A percentile compares a stretch with the other conserved stretches of the same genome.
Evolutionary conservation across 495 filamentous ascomycete genomes (phyloP).

Genomic region (Neurospora terricola): DNA sequence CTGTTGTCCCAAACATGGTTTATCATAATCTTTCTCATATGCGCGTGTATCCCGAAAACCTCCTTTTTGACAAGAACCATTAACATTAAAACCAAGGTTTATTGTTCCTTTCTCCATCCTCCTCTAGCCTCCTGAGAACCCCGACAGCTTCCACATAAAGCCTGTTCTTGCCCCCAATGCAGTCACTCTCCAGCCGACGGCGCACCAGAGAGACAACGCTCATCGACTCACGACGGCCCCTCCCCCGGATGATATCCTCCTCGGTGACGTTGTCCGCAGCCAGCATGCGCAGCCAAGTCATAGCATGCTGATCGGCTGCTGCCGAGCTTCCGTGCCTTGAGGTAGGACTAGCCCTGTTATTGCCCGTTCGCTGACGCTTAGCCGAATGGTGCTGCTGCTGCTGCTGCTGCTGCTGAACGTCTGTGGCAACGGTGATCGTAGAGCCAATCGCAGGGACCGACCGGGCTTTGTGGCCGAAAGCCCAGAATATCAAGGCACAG

Average conservation of each 20-base stretch:
- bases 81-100: conserved; percentile 25
- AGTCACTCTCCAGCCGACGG: conserved; percentile 30
- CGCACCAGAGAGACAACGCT: conserved; percentile 31
- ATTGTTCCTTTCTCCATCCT: conserved; percentile 18
- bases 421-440: conserved; percentile 47
- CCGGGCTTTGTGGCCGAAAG: conserved; percentile 24
- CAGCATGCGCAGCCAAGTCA: conserved; percentile 55
- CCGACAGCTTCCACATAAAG: conserved; percentile 35
- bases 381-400: conserved; percentile 2
- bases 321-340: conserved; percentile 22
- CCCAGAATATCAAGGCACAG: conserved; percentile 40
- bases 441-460: not conserved
- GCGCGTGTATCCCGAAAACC: not conserved
- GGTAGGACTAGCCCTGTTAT: conserved; percentile 57
- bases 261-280: conserved; percentile 38
- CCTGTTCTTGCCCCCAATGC: conserved; percentile 25
- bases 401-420: conserved; percentile 36
- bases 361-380: conserved; percentile 44
- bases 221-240: conserved; percentile 22
- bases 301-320: conserved; percentile 32
- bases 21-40: not conserved
- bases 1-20: not conserved
- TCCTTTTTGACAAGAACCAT: not conserved
- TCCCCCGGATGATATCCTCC: conserved; percentile 19
- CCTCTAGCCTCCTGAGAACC: conserved; percentile 35